Evolutionary conservation across 208 protist genomes (phyloP).

Genomic region (Acanthamoeba royreba): DNA sequence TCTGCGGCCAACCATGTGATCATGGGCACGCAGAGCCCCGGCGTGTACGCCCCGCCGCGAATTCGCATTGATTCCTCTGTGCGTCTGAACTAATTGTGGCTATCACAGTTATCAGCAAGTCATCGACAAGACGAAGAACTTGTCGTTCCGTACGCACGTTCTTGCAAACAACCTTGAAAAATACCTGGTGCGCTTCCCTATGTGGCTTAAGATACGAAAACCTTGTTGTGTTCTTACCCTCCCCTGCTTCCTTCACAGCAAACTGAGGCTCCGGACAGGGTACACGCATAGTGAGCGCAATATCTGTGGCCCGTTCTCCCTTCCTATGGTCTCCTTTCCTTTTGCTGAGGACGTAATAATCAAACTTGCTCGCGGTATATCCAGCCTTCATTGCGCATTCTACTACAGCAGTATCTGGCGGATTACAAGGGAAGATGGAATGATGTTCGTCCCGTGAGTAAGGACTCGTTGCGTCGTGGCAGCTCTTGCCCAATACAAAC

Average conservation of each 20-base stretch:
- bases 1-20: conserved; percentile 71
- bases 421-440: background rate
- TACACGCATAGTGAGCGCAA: no score
- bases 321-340: no score
- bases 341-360: no score
- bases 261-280: no score
- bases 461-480: background rate
- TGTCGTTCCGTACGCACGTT: conserved; percentile 13
- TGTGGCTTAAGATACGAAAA: background rate
- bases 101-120: conserved; percentile 60
- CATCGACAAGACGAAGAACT: conserved; percentile 78
- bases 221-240: no score
- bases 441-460: background rate
- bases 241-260: no score
- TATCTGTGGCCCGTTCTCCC: no score
- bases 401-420: no score
- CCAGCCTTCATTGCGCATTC: no score
- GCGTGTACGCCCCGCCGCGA: conserved; percentile 50
- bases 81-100: background rate
- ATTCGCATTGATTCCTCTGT: background rate
- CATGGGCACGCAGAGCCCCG: conserved; percentile 72
- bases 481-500: background rate
- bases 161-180: conserved; percentile 2
- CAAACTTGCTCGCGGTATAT: no score
- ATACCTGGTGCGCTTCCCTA: background rate